Evolutionary conservation across 148 eudicot species (phyloP).

Genomic region (Amaranthus palmeri): DNA sequence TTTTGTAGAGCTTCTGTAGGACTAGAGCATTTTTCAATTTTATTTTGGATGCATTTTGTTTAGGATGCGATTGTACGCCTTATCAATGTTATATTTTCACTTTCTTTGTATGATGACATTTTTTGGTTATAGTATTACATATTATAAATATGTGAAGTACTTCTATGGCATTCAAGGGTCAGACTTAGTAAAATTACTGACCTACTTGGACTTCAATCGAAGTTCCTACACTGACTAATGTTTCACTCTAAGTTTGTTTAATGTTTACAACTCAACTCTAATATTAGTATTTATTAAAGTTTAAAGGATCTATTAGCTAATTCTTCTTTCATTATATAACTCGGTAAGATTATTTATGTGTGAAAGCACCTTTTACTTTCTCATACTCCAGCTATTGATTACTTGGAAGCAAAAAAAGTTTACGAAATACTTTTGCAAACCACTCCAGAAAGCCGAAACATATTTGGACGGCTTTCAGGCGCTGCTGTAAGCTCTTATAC

Average conservation of each 20-base stretch:
- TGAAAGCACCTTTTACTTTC: not conserved
- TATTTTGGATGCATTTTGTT: not conserved
- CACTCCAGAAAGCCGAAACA: slow-evolving; percentile 84
- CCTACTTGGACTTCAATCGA: not conserved
- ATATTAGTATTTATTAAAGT: not conserved
- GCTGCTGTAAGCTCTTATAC: slow-evolving; percentile 60
- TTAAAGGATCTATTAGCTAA: not conserved
- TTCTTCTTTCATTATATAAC: not conserved
- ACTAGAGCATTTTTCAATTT: too few species aligned
- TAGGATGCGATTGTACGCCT: not conserved
- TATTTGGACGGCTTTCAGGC: slow-evolving; percentile 98
- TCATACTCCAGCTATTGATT: slow-evolving; percentile 57
- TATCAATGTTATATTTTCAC: not conserved
- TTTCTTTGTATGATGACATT: not conserved
- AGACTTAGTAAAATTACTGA: not conserved
- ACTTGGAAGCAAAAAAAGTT: slow-evolving; percentile 79
- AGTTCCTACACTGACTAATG: not conserved
- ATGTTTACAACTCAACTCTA: not conserved
- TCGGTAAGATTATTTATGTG: not conserved
- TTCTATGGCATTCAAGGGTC: not conserved
- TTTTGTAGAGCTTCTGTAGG: too few species aligned
- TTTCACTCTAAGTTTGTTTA: not conserved
- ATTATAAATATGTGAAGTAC: not conserved
- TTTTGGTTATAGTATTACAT: not conserved
- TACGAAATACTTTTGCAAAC: slow-evolving; percentile 66